Evolutionary conservation across 2,329 filamentous ascomycete genomes (phyloP).

Genomic region (Cylindrodendrum hubeiense): DNA sequence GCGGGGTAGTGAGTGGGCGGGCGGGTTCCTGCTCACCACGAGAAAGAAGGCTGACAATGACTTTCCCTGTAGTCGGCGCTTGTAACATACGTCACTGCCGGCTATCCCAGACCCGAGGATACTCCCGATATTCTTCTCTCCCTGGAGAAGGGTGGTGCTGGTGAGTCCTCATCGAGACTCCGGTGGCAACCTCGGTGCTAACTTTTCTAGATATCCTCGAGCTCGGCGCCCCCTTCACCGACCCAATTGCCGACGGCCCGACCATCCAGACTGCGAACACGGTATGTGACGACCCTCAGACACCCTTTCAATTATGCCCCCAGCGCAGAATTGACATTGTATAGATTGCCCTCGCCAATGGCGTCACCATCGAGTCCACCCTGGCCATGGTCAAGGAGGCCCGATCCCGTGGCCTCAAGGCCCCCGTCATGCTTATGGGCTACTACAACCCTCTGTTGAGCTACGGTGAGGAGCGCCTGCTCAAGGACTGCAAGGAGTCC

Average conservation of each 20-base stretch:
- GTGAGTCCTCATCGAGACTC: slow-evolving; percentile 60
- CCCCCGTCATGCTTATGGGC: slow-evolving; percentile 94
- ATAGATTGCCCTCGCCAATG: slow-evolving; percentile 82
- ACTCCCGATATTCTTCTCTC: slow-evolving; percentile 87
- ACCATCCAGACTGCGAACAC: slow-evolving; percentile 98
- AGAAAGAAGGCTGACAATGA: slow-evolving; percentile 36
- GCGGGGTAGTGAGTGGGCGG: slow-evolving; percentile 38
- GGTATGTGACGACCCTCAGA: slow-evolving; percentile 56
- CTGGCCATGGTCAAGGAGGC: slow-evolving; percentile 88
- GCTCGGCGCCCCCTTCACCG: slow-evolving; percentile 95
- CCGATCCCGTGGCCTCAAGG: slow-evolving; percentile 79
- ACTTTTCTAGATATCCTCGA: slow-evolving; percentile 82
- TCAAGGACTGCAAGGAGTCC: slow-evolving; percentile 85
- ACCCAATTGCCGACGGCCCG: slow-evolving; percentile 97
- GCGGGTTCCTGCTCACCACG: slow-evolving; percentile 6
- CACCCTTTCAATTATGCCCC: not conserved
- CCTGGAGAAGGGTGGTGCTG: slow-evolving; percentile 92
- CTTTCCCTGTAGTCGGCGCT: slow-evolving; percentile 74
- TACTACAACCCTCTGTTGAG: slow-evolving; percentile 98
- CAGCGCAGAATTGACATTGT: slow-evolving; percentile 32
- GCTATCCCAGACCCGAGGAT: slow-evolving; percentile 85
- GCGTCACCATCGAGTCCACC: slow-evolving; percentile 83
- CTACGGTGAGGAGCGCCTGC: slow-evolving; percentile 91
- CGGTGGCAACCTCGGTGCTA: slow-evolving; percentile 20
- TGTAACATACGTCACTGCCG: slow-evolving; percentile 96